Evolutionary conservation across 257 asterid species (phyloP), one percentile per base, ranked within the genome.

Genomic region (Salvia miltiorrhiza): DNA sequence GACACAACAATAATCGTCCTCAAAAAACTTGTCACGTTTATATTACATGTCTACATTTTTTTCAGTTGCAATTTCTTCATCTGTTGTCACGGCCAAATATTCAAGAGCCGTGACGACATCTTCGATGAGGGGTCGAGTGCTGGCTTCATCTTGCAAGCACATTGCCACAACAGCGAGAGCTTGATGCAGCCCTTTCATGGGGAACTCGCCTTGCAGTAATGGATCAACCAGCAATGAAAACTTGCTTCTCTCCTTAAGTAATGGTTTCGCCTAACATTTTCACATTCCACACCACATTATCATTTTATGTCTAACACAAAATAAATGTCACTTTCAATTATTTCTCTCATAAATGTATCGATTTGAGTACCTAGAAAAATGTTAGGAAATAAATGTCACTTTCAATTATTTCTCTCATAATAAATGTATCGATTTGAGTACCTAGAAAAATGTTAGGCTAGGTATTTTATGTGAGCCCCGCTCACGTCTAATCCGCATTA

Each of bases 21-120:
- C 20, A 16, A 35, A 53, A 11, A 5, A 35, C 21, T 12, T 17
- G 16, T 57, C 23, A 1, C 50, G 12, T 16, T 43, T 33, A 61
- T 23, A 20, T 56, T 54, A 41, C 13, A 17, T 55, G 4, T 63
- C 72, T 9, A 39, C 44, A 7, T 37, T 67, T 3, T 49, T 39
- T 58, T 41, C 65, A 49, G n/a, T 12, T 4, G 61, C 20, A 35
- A 19, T 52, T 30, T 33, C 54, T 37, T 76, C 83, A 47, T 71
- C 84, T 1, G 65, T 71, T 1, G 70, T 32, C 7, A 71, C 4
- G 28, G 86, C 75, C 39, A 84, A 58, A 65, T 68, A 77, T 40
- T 84, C 89, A 3, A 84, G 89, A 3, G 89, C 89, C 2, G 89
- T 81, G 45, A 81, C 89, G 3, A 84, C 84, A 13, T 84, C 89